Conservation (phyloP, 2,329 filamentous ascomycete species). For the Trichoderma arundinaceum region DNA sequence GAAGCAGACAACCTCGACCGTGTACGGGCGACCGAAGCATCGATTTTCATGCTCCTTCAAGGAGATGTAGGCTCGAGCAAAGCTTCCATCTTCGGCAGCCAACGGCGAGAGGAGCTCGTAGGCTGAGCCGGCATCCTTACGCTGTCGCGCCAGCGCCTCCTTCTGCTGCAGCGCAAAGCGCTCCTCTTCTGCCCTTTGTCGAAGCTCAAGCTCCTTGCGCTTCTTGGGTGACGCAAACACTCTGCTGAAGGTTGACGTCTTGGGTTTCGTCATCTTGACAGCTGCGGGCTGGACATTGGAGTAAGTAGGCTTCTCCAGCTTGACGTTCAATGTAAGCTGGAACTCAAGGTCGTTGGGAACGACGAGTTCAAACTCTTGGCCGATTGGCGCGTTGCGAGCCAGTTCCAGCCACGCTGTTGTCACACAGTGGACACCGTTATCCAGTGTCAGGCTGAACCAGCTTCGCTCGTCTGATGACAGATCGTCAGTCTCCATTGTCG, state of each 20-base stretch:
- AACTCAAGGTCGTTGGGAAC: slow-evolving; percentile 98
- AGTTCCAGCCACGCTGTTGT: slow-evolving; percentile 96
- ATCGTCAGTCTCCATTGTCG: slow-evolving; percentile 37
- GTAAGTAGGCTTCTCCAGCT: slow-evolving; percentile 80
- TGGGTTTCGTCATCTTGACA: slow-evolving; percentile 67
- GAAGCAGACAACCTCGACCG: slow-evolving; percentile 91
- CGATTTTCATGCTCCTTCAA: slow-evolving; percentile 89
- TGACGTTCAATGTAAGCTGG: slow-evolving; percentile 94
- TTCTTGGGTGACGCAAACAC: slow-evolving; percentile 96
- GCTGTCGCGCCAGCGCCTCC: slow-evolving; percentile 68
- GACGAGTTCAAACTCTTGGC: slow-evolving; percentile 96
- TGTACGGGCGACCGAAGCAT: slow-evolving; percentile 86
- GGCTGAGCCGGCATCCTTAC: slow-evolving; percentile 68
- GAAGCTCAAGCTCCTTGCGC: slow-evolving; percentile 89
- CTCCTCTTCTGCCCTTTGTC: slow-evolving; percentile 82
- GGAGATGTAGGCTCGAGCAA: slow-evolving; percentile 90
- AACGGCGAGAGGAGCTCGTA: slow-evolving; percentile 89
- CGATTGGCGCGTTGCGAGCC: slow-evolving; percentile 89
- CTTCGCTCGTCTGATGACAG: slow-evolving; percentile 76
- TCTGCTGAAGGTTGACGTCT: slow-evolving; percentile 87
- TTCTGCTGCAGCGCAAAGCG: slow-evolving; percentile 67
- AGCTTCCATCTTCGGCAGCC: slow-evolving; percentile 89
- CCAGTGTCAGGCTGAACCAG: slow-evolving; percentile 95
- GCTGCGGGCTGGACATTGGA: slow-evolving; percentile 62
- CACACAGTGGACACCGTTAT: slow-evolving; percentile 97